Base-by-base conservation (phyloP, 805 yeast genomes). In the Cyberlindnera nakhonratchasimensis region DNA sequence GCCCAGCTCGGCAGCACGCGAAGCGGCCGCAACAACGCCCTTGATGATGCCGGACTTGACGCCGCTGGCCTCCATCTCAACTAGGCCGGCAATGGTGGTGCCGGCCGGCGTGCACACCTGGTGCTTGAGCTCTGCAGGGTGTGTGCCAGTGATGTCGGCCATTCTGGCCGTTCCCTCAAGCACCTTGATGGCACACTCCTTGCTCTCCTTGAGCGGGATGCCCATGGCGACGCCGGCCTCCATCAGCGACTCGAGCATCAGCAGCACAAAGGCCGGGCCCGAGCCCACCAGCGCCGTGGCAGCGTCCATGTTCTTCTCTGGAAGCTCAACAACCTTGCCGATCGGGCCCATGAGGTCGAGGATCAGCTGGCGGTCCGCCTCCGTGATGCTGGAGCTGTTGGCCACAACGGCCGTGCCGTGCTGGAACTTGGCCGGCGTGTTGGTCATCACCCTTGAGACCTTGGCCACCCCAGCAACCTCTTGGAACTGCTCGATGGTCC, bases 41-140 rank as follows among this genome's bases (percentile, higher is more conserved):
- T 88, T 75, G 36, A 95, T 79, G 55, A 93, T 84, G 19, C 88
- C 91, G 34, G 87, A 76, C 67, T 96, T 82, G 35, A 93, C 85
- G 38, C 91, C 95, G 37, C 79, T 79, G 52, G 88, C 96, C 69
- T 93, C 99, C 83, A 93, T 80, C 50, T 81, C 87, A 64, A 91
- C 74, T 45, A 93, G 70, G 0, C 99, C 99, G 9, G 96, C 96
- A 61, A 93, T 93, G 4, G 99, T 93, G 38, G 97, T 90, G 25
- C 99, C 99, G 23, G 93, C 99, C 19, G 99, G 99, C 0, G 99
- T 93, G 61, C 96, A 89, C 8, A 93, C 93, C 54, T 81, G 82
- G 61, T 85, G 80, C 61, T 86, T 86, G 61, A 93, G 74, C 11
- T 77, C 87, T 16, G 93, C 91, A 10, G 99, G 99, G 58, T 91